phyloP scores from a whole-genome alignment of 2,329 filamentous ascomycete genomes.

The Dryadomyces quercus-mongolicae region DNA sequence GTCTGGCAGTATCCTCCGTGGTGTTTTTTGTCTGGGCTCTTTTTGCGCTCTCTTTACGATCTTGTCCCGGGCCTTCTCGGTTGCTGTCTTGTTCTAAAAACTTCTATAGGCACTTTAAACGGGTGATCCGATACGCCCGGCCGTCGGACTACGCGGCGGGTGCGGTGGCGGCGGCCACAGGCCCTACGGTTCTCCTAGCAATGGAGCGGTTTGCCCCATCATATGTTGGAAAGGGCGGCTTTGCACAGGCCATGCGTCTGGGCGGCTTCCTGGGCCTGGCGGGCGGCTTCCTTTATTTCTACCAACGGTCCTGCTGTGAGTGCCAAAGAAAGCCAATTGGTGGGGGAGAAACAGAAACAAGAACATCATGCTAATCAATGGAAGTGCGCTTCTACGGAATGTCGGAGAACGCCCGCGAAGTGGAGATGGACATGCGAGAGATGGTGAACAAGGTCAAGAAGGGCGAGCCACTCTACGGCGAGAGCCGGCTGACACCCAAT shows the following conservation, averaged over 20 bases:
- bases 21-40: neutral
- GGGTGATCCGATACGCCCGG: constrained; percentile 80
- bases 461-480: constrained; percentile 81
- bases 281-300: constrained; percentile 76
- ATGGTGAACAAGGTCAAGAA: constrained; percentile 96
- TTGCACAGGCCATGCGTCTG: constrained; percentile 72
- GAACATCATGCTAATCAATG: neutral
- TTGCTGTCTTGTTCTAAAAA: constrained; percentile 11
- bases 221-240: constrained; percentile 69
- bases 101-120: constrained; percentile 65
- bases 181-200: constrained; percentile 60
- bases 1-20: too few species aligned
- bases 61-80: neutral
- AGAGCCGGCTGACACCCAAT: constrained; percentile 65
- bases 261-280: constrained; percentile 58
- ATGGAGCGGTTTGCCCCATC: constrained; percentile 83
- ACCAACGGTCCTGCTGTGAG: constrained; percentile 74
- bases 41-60: neutral
- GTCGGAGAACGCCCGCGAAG: constrained; percentile 80
- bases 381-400: constrained; percentile 92
- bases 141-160: constrained; percentile 71
- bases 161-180: constrained; percentile 53
- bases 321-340: constrained; percentile 14
- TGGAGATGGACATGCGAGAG: constrained; percentile 94
- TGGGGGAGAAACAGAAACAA: neutral